phyloP scores from a whole-genome alignment of 768 basidiomycete genomes.

The Leccinum disarticulatum region DNA sequence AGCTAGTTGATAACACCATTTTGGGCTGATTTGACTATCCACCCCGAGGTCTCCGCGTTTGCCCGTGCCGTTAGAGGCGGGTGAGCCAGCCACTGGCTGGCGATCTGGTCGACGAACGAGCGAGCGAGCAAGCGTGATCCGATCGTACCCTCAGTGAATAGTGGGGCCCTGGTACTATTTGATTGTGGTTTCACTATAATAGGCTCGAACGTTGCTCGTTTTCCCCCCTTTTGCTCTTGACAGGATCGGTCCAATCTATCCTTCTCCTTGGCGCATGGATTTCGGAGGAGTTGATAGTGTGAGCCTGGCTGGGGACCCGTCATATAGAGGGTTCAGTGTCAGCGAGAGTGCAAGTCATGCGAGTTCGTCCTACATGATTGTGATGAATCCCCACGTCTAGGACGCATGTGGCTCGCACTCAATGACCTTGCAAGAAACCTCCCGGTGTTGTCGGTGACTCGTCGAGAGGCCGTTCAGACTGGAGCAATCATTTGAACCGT shows the following conservation, averaged over 20 bases:
- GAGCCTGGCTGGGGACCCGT: background rate
- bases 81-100: background rate
- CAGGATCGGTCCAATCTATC: background rate
- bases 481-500: background rate
- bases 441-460: background rate
- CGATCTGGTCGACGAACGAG: background rate
- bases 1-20: background rate
- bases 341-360: background rate
- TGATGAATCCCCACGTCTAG: no score
- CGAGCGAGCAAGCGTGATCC: background rate
- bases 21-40: background rate
- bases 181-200: background rate
- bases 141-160: background rate
- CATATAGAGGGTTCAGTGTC: background rate
- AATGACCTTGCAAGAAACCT: background rate
- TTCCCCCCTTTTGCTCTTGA: background rate
- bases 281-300: no score
- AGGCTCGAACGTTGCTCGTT: background rate
- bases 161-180: background rate
- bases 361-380: background rate
- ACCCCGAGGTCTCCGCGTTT: no score
- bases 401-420: background rate
- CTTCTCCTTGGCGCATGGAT: background rate
- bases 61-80: no score
- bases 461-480: background rate